Evolutionary conservation across 352 stramenopile genomes (phyloP).

Genomic region (Phytophthora fragariae): DNA sequence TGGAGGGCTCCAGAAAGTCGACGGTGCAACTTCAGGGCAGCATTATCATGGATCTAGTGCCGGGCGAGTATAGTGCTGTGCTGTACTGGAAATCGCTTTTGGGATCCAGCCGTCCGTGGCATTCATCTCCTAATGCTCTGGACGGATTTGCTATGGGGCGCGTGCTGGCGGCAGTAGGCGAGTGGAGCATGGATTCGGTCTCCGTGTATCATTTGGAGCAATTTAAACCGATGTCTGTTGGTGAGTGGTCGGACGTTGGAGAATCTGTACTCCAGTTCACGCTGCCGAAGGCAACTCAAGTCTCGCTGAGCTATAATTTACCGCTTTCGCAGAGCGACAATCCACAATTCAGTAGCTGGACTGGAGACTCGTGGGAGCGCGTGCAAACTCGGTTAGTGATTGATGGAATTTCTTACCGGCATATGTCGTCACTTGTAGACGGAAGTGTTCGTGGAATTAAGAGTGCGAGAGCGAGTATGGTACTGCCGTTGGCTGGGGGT

Average conservation of each 20-base stretch:
- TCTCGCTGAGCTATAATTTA: constrained; percentile 79
- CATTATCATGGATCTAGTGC: constrained; percentile 67
- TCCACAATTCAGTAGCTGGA: constrained; percentile 66
- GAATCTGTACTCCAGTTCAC: constrained; percentile 81
- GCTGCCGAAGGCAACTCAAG: constrained; percentile 58
- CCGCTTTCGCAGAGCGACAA: constrained; percentile 79
- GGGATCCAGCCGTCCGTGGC: constrained; percentile 66
- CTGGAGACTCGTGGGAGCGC: constrained; percentile 50
- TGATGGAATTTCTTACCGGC: constrained; percentile 72
- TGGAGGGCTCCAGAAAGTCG: constrained; percentile 64
- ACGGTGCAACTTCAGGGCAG: constrained; percentile 64
- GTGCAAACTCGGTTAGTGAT: constrained; percentile 72
- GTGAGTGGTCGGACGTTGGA: constrained; percentile 79
- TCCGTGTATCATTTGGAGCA: constrained; percentile 69
- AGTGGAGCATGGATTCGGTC: constrained; percentile 51
- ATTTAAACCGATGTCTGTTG: constrained; percentile 35
- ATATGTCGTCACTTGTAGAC: constrained; percentile 75
- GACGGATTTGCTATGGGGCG: constrained; percentile 81
- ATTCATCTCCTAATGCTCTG: constrained; percentile 58
- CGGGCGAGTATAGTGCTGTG: constrained; percentile 67
- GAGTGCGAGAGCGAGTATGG: constrained; percentile 72
- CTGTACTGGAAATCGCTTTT: constrained; percentile 67
- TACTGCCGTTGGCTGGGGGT: constrained; percentile 59
- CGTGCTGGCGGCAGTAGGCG: constrained; percentile 60
- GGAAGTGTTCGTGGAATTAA: constrained; percentile 77